phyloP scores from a whole-genome alignment of 345 rosid genomes.

The Moringa oleifera region DNA sequence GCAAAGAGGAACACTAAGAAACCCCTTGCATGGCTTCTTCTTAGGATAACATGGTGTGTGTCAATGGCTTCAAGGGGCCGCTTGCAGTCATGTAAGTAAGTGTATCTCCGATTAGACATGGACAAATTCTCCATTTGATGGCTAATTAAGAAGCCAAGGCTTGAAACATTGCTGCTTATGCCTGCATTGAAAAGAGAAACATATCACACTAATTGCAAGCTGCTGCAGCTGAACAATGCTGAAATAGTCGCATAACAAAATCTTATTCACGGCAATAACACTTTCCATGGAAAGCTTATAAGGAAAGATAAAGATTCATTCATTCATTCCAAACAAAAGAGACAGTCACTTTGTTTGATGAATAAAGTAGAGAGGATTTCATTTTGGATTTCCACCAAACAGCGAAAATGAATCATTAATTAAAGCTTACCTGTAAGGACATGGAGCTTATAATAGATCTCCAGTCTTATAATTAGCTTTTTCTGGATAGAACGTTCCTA shows the following conservation, averaged over 20 bases:
- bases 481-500: too few relatives aligned
- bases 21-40: slow-evolving; percentile 31
- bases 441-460: too few relatives aligned
- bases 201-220: neutral
- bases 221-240: too few relatives aligned
- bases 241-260: too few relatives aligned
- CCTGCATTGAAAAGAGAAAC: slow-evolving; percentile 2
- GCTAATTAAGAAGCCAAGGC: neutral
- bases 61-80: slow-evolving; percentile 44
- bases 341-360: too few relatives aligned
- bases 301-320: too few relatives aligned
- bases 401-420: slow-evolving; percentile 11
- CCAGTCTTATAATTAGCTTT: too few relatives aligned
- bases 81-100: slow-evolving; percentile 38
- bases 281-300: too few relatives aligned
- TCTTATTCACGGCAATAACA: too few relatives aligned
- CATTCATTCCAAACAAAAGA: too few relatives aligned
- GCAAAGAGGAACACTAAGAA: slow-evolving; percentile 27
- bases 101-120: slow-evolving; percentile 33
- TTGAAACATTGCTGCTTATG: slow-evolving; percentile 9
- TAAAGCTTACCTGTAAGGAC: too few relatives aligned
- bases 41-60: slow-evolving; percentile 49
- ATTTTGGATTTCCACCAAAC: slow-evolving; percentile 19
- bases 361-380: neutral
- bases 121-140: slow-evolving; percentile 34